A percentile compares a stretch with the other conserved stretches of the same genome.
These are phyloP conservation scores for Posidonia australis DNA, from an alignment of 106 monocot genomes.

Conservation along the genomic window DNA sequence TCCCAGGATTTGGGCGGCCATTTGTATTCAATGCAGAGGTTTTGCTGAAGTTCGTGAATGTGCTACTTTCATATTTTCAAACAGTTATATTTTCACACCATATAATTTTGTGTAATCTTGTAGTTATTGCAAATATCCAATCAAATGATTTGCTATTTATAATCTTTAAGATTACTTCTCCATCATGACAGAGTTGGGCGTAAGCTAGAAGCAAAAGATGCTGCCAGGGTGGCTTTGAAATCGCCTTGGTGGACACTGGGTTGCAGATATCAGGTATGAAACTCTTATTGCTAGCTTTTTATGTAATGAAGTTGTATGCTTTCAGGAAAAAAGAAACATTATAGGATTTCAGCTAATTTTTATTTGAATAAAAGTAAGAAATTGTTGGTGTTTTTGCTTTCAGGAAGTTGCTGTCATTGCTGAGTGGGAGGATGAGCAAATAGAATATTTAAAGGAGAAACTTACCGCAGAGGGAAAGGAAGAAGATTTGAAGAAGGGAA, in stretches of 20 bases:
- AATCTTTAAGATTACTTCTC: too few relatives aligned
- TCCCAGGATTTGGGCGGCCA: slow-evolving; percentile 92
- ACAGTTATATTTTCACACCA: neutral
- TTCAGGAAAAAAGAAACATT: too few relatives aligned
- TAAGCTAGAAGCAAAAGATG: slow-evolving; percentile 78
- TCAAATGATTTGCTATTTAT: too few relatives aligned
- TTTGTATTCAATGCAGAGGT: slow-evolving; percentile 84
- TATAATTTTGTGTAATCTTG: too few relatives aligned
- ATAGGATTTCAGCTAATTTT: too few relatives aligned
- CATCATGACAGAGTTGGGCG: slow-evolving; percentile 66
- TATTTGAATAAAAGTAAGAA: too few relatives aligned
- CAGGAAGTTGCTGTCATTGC: slow-evolving; percentile 88
- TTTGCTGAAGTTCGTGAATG: slow-evolving; percentile 69
- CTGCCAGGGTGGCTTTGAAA: slow-evolving; percentile 81
- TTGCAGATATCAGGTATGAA: slow-evolving; percentile 64
- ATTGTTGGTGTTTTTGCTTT: neutral
- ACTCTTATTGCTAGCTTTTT: neutral
- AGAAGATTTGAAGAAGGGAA: slow-evolving; percentile 92
- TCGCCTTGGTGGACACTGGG: slow-evolving; percentile 99
- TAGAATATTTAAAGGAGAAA: slow-evolving; percentile 87
- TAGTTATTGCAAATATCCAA: neutral
- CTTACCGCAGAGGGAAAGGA: slow-evolving; percentile 75
- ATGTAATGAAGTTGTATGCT: too few relatives aligned
- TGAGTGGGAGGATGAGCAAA: slow-evolving; percentile 93
- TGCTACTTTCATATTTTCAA: neutral